These are phyloP conservation scores for Hyaloperonospora arabidopsidis DNA, from an alignment of 352 stramenopile genomes.

Conservation along the genomic window DNA sequence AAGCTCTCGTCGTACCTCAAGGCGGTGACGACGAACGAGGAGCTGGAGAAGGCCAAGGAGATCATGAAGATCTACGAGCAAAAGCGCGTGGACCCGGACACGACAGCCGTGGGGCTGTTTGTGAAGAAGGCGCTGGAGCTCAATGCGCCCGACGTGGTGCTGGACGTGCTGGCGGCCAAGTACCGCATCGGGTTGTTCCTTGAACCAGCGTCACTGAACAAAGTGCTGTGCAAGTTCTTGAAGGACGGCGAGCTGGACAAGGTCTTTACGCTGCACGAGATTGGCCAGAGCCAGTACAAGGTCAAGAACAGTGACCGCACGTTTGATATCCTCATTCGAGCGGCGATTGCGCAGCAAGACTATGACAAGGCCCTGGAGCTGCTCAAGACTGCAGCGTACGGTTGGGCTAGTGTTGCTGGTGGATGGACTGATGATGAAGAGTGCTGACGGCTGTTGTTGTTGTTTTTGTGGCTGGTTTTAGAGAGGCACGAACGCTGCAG, in stretches of 20 bases:
- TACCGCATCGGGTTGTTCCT: constrained; percentile 80
- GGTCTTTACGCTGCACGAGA: constrained; percentile 70
- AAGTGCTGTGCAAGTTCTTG: constrained; percentile 76
- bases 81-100: constrained; percentile 74
- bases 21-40: constrained; percentile 69
- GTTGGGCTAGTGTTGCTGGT: not conserved
- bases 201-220: constrained; percentile 74
- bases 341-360: constrained; percentile 66
- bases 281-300: constrained; percentile 68
- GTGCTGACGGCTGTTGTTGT: not conserved
- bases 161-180: constrained; percentile 74
- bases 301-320: constrained; percentile 80
- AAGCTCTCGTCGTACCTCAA: constrained; percentile 81
- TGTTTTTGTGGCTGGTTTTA: constrained; percentile 18
- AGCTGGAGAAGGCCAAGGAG: constrained; percentile 72
- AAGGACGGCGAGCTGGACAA: constrained; percentile 73
- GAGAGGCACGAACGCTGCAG: constrained; percentile 64
- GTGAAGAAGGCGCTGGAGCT: constrained; percentile 82
- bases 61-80: constrained; percentile 86
- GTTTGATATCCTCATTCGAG: constrained; percentile 78
- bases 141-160: constrained; percentile 55
- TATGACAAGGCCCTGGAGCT: constrained; percentile 62
- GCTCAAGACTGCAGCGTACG: constrained; percentile 69
- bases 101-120: constrained; percentile 66
- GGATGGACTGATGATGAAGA: too few species aligned